These are phyloP conservation scores for Friedmanniomyces endolithicus DNA, from an alignment of 495 filamentous ascomycete species.

Conservation along the genomic window DNA sequence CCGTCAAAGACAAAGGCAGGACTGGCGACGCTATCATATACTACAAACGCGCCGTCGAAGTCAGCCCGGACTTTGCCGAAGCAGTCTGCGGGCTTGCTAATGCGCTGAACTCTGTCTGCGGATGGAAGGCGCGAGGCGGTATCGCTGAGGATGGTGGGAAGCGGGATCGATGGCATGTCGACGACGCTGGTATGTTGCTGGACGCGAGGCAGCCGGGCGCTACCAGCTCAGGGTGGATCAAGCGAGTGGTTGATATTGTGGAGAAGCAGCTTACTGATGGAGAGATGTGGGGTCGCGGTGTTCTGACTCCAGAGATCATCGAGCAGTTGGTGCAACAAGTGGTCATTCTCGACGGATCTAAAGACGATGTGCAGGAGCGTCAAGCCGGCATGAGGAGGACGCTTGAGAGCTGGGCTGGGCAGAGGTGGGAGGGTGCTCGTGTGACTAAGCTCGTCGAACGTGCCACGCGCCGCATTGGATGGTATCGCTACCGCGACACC, in stretches of 20 bases:
- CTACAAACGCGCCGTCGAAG: slow-evolving; percentile 77
- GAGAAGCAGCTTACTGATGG: slow-evolving; percentile 82
- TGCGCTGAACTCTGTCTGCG: slow-evolving; percentile 92
- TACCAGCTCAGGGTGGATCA: slow-evolving; percentile 70
- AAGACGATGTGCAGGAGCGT: slow-evolving; percentile 31
- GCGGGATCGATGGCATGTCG: slow-evolving; percentile 89
- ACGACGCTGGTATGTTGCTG: slow-evolving; percentile 69
- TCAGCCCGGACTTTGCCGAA: slow-evolving; percentile 93
- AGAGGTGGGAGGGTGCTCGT: slow-evolving; percentile 78
- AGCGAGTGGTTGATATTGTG: slow-evolving; percentile 89
- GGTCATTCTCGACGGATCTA: slow-evolving; percentile 25
- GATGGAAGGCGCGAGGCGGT: slow-evolving; percentile 85
- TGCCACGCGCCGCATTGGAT: slow-evolving; percentile 58
- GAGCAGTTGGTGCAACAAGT: slow-evolving; percentile 42
- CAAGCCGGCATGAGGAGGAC: slow-evolving; percentile 31
- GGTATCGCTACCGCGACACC: slow-evolving; percentile 81
- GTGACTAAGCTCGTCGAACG: slow-evolving; percentile 79
- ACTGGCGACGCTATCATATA: slow-evolving; percentile 86
- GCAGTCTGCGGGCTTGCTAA: slow-evolving; percentile 94
- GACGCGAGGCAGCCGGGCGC: slow-evolving; percentile 52
- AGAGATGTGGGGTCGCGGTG: slow-evolving; percentile 70
- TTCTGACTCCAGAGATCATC: slow-evolving; percentile 45
- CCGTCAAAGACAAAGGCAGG: slow-evolving; percentile 90
- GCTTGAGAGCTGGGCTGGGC: slow-evolving; percentile 58
- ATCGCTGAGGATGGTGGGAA: slow-evolving; percentile 57